phyloP scores from a whole-genome alignment of 1,284 basidiomycete genomes.

The Marasmius oreades region DNA sequence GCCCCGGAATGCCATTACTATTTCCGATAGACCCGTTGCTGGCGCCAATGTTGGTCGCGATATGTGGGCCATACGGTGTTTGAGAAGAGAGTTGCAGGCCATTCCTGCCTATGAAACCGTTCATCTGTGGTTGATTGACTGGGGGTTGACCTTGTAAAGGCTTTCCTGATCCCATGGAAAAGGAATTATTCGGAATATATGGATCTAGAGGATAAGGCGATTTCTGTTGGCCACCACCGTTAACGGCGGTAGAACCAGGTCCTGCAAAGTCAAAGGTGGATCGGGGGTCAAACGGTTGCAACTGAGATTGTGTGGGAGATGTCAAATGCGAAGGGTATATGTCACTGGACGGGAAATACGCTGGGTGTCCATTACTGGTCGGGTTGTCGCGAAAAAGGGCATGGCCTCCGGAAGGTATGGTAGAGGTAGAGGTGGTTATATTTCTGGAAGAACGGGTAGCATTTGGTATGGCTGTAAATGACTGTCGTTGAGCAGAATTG shows the following conservation, averaged over 20 bases:
- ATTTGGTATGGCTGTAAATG: slow-evolving; percentile 36
- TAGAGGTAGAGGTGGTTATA: slow-evolving; percentile 24
- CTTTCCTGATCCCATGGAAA: slow-evolving; percentile 3
- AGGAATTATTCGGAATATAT: neutral
- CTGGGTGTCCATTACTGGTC: slow-evolving; percentile 21
- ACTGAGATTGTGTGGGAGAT: slow-evolving; percentile 32
- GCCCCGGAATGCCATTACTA: slow-evolving; percentile 21
- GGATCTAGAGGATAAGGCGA: slow-evolving; percentile 8
- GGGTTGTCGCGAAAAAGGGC: slow-evolving; percentile 13
- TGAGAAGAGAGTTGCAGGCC: slow-evolving; percentile 57
- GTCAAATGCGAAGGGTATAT: slow-evolving; percentile 34
- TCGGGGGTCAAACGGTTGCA: slow-evolving; percentile 36
- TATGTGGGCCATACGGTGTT: slow-evolving; percentile 68
- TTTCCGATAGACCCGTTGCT: slow-evolving; percentile 20
- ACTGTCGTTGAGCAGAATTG: slow-evolving; percentile 29
- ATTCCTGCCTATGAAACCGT: slow-evolving; percentile 22
- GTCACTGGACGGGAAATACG: slow-evolving; percentile 29
- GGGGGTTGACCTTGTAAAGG: slow-evolving; percentile 15
- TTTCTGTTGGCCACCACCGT: slow-evolving; percentile 8
- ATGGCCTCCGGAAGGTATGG: slow-evolving; percentile 8
- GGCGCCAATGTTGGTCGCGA: slow-evolving; percentile 38
- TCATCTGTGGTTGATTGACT: slow-evolving; percentile 31
- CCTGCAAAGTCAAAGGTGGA: slow-evolving; percentile 39
- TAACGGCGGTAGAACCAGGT: slow-evolving; percentile 10
- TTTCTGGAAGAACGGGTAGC: slow-evolving; percentile 34